Conservation (phyloP, 306 rosid genomes). For the Trifolium repens region DNA sequence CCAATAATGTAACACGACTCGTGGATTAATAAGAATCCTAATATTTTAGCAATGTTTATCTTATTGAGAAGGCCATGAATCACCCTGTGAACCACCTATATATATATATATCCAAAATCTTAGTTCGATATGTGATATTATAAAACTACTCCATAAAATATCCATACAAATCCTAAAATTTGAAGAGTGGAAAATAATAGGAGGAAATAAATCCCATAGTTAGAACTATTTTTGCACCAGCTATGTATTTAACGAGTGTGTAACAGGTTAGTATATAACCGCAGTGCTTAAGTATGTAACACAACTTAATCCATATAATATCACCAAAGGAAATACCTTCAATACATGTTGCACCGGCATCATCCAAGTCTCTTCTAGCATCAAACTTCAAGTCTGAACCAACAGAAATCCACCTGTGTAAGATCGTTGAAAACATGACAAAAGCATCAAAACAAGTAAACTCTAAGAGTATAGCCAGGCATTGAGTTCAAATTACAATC, state of each 20-base stretch:
- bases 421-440: constrained; percentile 48
- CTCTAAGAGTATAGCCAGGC: constrained; percentile 21
- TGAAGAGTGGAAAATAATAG: background rate
- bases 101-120: background rate
- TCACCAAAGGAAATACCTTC: constrained; percentile 59
- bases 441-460: constrained; percentile 48
- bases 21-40: constrained; percentile 20
- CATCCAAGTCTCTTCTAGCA: constrained; percentile 97
- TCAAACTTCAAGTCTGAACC: constrained; percentile 99
- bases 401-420: constrained; percentile 97
- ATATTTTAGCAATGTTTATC: constrained; percentile 6
- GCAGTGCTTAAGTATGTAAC: background rate
- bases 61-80: constrained; percentile 23
- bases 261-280: constrained; percentile 19
- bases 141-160: constrained; percentile 25
- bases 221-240: constrained; percentile 1
- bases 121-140: constrained; percentile 8
- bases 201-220: background rate
- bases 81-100: background rate
- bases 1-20: background rate
- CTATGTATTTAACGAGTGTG: background rate
- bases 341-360: constrained; percentile 76
- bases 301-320: constrained; percentile 28
- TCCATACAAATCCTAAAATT: constrained; percentile 10
- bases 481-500: constrained; percentile 26